Percentiles rank a stretch among this genome's conserved stretches.
Conservation (phyloP, 108 stramenopile genomes). For the Stephanodiscus minutulus region DNA sequence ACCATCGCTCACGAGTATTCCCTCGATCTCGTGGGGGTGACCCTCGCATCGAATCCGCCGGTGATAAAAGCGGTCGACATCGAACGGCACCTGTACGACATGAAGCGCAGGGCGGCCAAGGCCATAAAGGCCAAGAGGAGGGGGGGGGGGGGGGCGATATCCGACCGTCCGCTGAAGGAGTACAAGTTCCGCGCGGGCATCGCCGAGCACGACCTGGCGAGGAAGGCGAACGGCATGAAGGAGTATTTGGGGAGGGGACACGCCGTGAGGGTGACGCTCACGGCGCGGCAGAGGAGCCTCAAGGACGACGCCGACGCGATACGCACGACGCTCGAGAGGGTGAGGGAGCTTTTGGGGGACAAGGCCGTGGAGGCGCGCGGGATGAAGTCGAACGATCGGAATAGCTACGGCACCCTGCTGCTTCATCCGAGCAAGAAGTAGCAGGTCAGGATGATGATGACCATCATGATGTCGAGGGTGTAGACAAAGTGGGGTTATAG, state of each 20-base stretch:
- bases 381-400: slow-evolving; percentile 44
- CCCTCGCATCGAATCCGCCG: slow-evolving; percentile 52
- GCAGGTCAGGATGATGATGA: no score
- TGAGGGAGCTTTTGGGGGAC: slow-evolving; percentile 49
- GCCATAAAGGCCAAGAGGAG: slow-evolving; percentile 35
- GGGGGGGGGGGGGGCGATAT: slow-evolving; percentile 43
- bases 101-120: slow-evolving; percentile 35
- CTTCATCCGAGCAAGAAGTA: no score
- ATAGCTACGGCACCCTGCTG: no score
- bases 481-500: no score
- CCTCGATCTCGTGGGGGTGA: slow-evolving; percentile 59
- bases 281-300: slow-evolving; percentile 43
- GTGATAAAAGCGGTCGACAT: slow-evolving; percentile 63
- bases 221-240: slow-evolving; percentile 60
- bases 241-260: slow-evolving; percentile 57
- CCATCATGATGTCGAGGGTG: no score
- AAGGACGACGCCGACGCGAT: slow-evolving; percentile 23
- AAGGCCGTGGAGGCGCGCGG: slow-evolving; percentile 48
- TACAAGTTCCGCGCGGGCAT: slow-evolving; percentile 66
- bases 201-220: slow-evolving; percentile 60
- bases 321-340: slow-evolving; percentile 54
- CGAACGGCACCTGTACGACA: slow-evolving; percentile 55
- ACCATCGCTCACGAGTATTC: slow-evolving; percentile 48
- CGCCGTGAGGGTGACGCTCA: slow-evolving; percentile 67
- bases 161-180: slow-evolving; percentile 52